Percentiles rank a stretch among this genome's conserved stretches.
Conservation (phyloP, 148 eudicot genomes). For the Diospyros lotus region DNA sequence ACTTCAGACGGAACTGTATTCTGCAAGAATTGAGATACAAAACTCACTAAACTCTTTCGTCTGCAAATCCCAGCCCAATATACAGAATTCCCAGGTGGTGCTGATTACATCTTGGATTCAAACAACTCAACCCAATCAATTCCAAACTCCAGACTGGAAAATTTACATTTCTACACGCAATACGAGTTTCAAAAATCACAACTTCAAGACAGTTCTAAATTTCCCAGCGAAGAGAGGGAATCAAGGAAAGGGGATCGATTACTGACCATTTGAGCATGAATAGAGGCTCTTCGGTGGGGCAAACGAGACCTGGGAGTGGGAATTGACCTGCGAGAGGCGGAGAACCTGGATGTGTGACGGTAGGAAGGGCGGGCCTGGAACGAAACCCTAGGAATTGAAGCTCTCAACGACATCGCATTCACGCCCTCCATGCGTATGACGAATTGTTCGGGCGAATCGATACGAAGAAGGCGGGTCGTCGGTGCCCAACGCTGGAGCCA, state of each 20-base stretch:
- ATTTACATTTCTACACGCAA: no score
- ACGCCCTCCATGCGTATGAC: conserved; percentile 29
- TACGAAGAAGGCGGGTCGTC: no score
- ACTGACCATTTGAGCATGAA: conserved; percentile 61
- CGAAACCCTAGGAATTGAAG: conserved; percentile 22
- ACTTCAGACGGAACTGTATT: no score
- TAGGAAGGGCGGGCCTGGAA: conserved; percentile 14
- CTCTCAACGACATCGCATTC: conserved; percentile 11
- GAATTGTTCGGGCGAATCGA: background rate
- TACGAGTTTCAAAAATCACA: no score
- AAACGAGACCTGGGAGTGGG: conserved; percentile 17
- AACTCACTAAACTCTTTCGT: no score
- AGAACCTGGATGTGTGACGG: conserved; percentile 12
- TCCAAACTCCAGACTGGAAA: background rate
- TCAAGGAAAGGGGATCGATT: background rate
- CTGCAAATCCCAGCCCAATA: no score
- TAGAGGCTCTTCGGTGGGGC: conserved; percentile 22
- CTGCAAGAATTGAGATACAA: no score
- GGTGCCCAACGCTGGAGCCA: no score
- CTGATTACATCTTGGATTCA: no score
- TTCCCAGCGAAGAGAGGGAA: background rate
- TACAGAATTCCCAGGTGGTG: no score
- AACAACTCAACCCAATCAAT: no score
- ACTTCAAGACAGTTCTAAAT: background rate
- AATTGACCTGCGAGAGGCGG: conserved; percentile 6